Evolutionary conservation across 1,139 yeast species (phyloP).

Genomic region (Spencermartinsiella ligniputridi): DNA sequence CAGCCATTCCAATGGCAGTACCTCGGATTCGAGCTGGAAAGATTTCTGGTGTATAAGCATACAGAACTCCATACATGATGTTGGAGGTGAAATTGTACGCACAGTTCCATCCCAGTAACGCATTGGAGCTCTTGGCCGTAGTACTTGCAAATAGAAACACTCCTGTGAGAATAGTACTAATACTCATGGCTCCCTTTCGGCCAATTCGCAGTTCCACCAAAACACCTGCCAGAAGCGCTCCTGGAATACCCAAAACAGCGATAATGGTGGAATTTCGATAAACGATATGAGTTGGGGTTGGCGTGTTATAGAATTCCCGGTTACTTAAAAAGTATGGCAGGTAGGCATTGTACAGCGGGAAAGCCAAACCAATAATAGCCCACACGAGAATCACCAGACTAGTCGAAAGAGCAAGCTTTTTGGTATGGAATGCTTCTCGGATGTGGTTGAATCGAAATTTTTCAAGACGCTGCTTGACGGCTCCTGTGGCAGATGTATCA

Average conservation of each 20-base stretch:
- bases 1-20: slow-evolving; percentile 51
- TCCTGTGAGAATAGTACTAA: slow-evolving; percentile 52
- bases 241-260: slow-evolving; percentile 48
- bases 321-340: slow-evolving; percentile 45
- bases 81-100: slow-evolving; percentile 48
- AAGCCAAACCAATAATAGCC: slow-evolving; percentile 49
- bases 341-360: slow-evolving; percentile 49
- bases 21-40: slow-evolving; percentile 53
- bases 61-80: slow-evolving; percentile 51
- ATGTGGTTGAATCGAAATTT: slow-evolving; percentile 17
- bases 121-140: slow-evolving; percentile 46
- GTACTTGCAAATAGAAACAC: slow-evolving; percentile 56
- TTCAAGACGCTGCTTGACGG: slow-evolving; percentile 7
- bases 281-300: slow-evolving; percentile 32
- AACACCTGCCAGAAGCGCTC: slow-evolving; percentile 51
- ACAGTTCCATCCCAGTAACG: slow-evolving; percentile 50
- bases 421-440: slow-evolving; percentile 37
- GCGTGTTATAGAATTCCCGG: slow-evolving; percentile 42
- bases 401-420: slow-evolving; percentile 40
- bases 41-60: slow-evolving; percentile 58
- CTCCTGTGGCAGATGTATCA: slow-evolving; percentile 3
- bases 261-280: slow-evolving; percentile 52
- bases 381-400: slow-evolving; percentile 43
- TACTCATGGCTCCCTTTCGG: slow-evolving; percentile 50
- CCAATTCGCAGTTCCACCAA: slow-evolving; percentile 45